Conservation (phyloP, 2,329 filamentous ascomycete genomes). For the Arachnopeziza araneosa region DNA sequence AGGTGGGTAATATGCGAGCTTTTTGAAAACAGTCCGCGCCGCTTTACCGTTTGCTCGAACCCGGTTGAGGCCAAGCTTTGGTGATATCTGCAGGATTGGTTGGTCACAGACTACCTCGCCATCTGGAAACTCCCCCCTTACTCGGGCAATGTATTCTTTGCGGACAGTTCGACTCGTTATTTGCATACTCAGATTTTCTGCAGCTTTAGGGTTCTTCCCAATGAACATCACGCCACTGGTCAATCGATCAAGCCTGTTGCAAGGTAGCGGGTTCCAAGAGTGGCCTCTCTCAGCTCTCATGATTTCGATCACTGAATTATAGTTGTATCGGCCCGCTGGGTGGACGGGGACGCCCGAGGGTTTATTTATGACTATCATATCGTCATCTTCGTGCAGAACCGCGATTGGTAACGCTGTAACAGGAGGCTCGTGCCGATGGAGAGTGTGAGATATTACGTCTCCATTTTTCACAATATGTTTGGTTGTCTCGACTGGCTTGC, state of each 20-base stretch:
- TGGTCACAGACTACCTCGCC: conserved; percentile 89
- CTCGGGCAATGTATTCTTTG: conserved; percentile 92
- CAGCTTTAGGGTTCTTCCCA: conserved; percentile 76
- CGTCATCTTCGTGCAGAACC: conserved; percentile 84
- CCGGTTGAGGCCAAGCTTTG: conserved; percentile 88
- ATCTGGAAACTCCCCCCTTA: conserved; percentile 86
- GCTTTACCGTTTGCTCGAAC: conserved; percentile 91
- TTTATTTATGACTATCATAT: conserved; percentile 96
- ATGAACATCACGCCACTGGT: conserved; percentile 99
- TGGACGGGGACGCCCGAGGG: conserved; percentile 93
- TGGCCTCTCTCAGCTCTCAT: conserved; percentile 68
- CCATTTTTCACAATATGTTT: conserved; percentile 78
- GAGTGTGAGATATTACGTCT: conserved; percentile 84
- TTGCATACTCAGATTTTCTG: conserved; percentile 69
- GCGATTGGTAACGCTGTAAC: conserved; percentile 75
- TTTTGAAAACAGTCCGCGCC: conserved; percentile 85
- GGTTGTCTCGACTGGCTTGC: conserved; percentile 58
- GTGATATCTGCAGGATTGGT: conserved; percentile 88
- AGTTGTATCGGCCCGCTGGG: conserved; percentile 90
- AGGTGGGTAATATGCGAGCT: conserved; percentile 83
- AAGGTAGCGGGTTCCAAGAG: conserved; percentile 58
- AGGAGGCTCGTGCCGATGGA: conserved; percentile 93
- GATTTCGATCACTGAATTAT: conserved; percentile 91
- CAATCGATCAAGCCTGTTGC: conserved; percentile 87
- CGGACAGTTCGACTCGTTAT: conserved; percentile 76